A percentile compares a stretch with the other conserved stretches of the same genome.
Evolutionary conservation across 169 alveolate species (phyloP).

Genomic region (Plasmodium ovale): DNA sequence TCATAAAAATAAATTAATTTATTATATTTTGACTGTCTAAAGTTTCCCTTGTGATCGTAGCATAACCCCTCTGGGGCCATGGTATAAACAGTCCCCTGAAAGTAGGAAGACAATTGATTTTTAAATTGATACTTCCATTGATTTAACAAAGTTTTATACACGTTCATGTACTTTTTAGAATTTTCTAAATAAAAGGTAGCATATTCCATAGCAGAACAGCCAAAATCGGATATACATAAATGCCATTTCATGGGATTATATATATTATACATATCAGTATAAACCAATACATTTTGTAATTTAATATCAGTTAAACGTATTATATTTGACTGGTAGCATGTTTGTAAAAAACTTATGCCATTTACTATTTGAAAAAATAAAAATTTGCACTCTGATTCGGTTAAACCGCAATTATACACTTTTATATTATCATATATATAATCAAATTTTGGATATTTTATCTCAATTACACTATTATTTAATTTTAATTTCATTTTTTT

Average conservation of each 20-base stretch:
- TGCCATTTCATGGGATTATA: conserved; percentile 84
- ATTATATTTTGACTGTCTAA: conserved; percentile 70
- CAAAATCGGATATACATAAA: conserved; percentile 84
- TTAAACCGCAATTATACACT: conserved; percentile 78
- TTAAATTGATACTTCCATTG: conserved; percentile 67
- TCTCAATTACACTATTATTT: conserved; percentile 41
- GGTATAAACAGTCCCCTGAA: conserved; percentile 72
- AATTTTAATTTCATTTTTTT: conserved; percentile 52
- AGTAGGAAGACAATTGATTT: conserved; percentile 61
- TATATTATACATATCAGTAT: conserved; percentile 75
- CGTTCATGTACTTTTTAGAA: conserved; percentile 18
- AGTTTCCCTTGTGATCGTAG: conserved; percentile 63
- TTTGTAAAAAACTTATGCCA: conserved; percentile 83
- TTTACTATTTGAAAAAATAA: conserved; percentile 81
- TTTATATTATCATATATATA: conserved; percentile 52
- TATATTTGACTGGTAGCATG: conserved; percentile 85
- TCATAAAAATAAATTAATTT: conserved; percentile 54
- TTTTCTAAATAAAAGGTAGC: conserved; percentile 70
- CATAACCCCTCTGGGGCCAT: conserved; percentile 77
- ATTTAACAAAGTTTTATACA: conserved; percentile 21
- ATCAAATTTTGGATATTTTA: conserved; percentile 42
- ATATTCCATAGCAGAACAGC: conserved; percentile 81
- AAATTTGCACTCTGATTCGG: conserved; percentile 82
- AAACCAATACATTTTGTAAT: conserved; percentile 83
- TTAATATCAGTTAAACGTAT: conserved; percentile 84